Percentiles rank a stretch among this genome's conserved stretches.
Evolutionary conservation across 768 basidiomycete genomes (phyloP).

Genomic region (Mycena epipterygia): DNA sequence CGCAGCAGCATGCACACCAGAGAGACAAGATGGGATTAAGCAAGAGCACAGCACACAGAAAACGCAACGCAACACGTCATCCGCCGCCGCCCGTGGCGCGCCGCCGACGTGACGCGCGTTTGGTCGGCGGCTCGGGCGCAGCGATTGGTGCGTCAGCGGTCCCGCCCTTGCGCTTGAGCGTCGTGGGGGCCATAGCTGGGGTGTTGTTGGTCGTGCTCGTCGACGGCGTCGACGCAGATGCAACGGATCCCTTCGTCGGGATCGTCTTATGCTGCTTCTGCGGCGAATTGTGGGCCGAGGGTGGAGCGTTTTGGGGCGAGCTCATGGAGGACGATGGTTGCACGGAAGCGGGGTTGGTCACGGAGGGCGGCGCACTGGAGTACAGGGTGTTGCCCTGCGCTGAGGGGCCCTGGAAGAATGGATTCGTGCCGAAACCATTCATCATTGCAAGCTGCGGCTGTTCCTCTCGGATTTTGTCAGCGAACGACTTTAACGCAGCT

Average conservation of each 20-base stretch:
- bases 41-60: slow-evolving; percentile 37
- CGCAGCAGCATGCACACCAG: slow-evolving; percentile 35
- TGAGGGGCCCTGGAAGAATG: slow-evolving; percentile 39
- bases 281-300: slow-evolving; percentile 67
- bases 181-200: slow-evolving; percentile 61
- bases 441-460: slow-evolving; percentile 42
- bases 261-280: slow-evolving; percentile 76
- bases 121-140: slow-evolving; percentile 61
- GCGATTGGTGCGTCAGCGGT: slow-evolving; percentile 66
- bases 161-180: slow-evolving; percentile 68
- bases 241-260: slow-evolving; percentile 38
- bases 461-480: slow-evolving; percentile 54
- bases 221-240: slow-evolving; percentile 53
- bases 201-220: slow-evolving; percentile 61
- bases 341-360: slow-evolving; percentile 56
- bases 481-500: slow-evolving; percentile 60
- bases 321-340: slow-evolving; percentile 49
- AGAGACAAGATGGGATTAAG: slow-evolving; percentile 30
- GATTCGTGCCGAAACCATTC: slow-evolving; percentile 37
- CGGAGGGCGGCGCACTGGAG: slow-evolving; percentile 61
- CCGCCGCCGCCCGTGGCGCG: slow-evolving; percentile 61
- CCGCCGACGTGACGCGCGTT: slow-evolving; percentile 66
- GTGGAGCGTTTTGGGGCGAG: slow-evolving; percentile 66
- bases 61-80: slow-evolving; percentile 35
- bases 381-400: slow-evolving; percentile 62